Evolutionary conservation across 2,329 filamentous ascomycete genomes (phyloP).

Genomic region (Colletotrichum sp.): DNA sequence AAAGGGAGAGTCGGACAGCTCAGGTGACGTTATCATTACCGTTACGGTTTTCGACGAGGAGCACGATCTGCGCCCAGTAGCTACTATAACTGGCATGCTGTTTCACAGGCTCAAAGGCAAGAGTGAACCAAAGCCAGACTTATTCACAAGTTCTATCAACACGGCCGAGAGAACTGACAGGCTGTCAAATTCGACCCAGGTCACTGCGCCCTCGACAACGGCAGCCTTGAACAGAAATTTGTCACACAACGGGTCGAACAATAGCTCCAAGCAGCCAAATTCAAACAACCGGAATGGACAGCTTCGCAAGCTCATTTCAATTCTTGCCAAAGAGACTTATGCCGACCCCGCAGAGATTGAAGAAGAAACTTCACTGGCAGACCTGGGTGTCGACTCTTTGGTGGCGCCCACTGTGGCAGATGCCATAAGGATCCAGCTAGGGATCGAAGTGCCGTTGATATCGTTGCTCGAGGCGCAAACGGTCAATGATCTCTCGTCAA

Average conservation of each 20-base stretch:
- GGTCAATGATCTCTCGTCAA: background rate
- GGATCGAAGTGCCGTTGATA: background rate
- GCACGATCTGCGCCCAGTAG: background rate
- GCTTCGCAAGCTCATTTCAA: background rate
- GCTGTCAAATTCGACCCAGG: background rate
- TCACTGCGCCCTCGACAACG: background rate
- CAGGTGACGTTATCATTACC: background rate
- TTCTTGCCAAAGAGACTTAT: background rate
- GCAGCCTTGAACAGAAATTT: background rate
- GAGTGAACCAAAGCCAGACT: background rate
- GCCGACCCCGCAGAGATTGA: background rate
- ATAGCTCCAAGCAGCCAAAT: accelerated
- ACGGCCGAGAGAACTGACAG: background rate
- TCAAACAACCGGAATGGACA: background rate
- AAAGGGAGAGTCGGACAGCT: background rate
- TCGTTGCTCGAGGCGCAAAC: background rate
- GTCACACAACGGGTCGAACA: background rate
- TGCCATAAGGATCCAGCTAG: background rate
- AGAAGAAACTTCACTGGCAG: background rate
- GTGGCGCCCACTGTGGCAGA: background rate
- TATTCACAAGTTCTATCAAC: background rate
- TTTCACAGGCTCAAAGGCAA: background rate
- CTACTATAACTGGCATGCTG: background rate
- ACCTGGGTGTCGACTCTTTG: background rate
- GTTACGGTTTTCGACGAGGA: background rate